phyloP scores from a whole-genome alignment of 1,284 basidiomycete genomes.

The Puccinia triticina region DNA sequence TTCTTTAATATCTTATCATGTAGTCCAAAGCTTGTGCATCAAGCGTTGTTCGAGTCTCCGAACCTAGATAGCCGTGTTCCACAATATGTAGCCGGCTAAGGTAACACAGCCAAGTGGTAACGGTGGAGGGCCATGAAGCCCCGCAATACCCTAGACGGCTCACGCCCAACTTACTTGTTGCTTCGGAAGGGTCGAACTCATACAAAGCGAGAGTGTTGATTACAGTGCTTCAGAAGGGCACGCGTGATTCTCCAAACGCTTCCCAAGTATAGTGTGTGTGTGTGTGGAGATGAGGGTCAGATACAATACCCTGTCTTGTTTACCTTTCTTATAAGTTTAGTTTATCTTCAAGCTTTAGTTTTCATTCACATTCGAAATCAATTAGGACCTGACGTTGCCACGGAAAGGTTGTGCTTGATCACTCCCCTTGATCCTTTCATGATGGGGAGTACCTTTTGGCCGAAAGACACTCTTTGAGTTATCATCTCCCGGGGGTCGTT shows the following conservation, averaged over 20 bases:
- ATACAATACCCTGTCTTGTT: neutral
- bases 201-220: neutral
- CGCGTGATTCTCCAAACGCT: neutral
- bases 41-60: neutral
- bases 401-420: neutral
- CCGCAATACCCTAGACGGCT: neutral
- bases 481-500: neutral
- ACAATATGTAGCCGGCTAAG: neutral
- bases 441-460: neutral
- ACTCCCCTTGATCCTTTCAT: neutral
- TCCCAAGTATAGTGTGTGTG: neutral
- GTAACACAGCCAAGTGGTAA: neutral
- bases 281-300: neutral
- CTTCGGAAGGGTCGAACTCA: neutral
- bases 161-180: neutral
- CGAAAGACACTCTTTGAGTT: neutral
- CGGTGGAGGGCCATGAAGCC: neutral
- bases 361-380: neutral
- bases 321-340: neutral
- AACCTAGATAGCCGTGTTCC: neutral
- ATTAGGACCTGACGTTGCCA: neutral
- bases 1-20: neutral
- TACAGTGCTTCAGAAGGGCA: neutral
- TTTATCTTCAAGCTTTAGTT: neutral
- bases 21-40: conserved; percentile 17